phyloP scores from a whole-genome alignment of 2,329 filamentous ascomycete species.

The Fusarium praegraminearum region DNA sequence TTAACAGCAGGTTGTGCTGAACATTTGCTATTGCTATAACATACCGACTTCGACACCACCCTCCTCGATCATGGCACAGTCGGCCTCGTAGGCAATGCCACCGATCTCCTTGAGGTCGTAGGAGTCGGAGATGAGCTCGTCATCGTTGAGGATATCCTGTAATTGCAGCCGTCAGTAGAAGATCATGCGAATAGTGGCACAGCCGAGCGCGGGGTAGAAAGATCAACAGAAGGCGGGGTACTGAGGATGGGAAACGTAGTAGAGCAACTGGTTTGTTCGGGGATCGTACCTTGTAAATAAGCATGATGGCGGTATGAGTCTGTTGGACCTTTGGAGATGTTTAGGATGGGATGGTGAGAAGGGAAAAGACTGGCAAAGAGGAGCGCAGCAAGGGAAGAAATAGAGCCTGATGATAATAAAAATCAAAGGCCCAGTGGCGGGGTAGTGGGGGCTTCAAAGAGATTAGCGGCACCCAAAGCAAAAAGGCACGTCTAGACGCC shows the following conservation, averaged over 20 bases:
- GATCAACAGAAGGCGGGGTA: constrained; percentile 18
- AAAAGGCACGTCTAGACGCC: constrained; percentile 19
- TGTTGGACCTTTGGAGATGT: constrained; percentile 29
- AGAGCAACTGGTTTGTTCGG: not conserved
- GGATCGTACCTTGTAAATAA: constrained; percentile 75
- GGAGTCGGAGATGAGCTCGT: constrained; percentile 98
- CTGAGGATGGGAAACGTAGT: not conserved
- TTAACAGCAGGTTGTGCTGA: not conserved
- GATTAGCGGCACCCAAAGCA: constrained; percentile 31
- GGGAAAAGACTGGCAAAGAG: constrained; percentile 36
- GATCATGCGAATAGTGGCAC: constrained; percentile 34
- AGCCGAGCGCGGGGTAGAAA: constrained; percentile 36
- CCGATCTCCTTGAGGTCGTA: constrained; percentile 86
- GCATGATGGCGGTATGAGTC: constrained; percentile 69
- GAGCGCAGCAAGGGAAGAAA: constrained; percentile 34
- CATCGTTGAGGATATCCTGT: constrained; percentile 88
- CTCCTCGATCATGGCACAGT: constrained; percentile 90
- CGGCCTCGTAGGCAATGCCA: constrained; percentile 85
- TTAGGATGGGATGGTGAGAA: constrained; percentile 21
- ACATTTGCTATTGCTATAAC: constrained; percentile 50
- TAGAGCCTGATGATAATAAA: constrained; percentile 46
- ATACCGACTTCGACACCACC: constrained; percentile 78
- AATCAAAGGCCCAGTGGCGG: constrained; percentile 46
- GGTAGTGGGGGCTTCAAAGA: constrained; percentile 40
- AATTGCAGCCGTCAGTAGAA: constrained; percentile 48